These are phyloP conservation scores for Corinectria fuckeliana DNA, from an alignment of 2,329 filamentous ascomycete genomes.

Conservation along the genomic window DNA sequence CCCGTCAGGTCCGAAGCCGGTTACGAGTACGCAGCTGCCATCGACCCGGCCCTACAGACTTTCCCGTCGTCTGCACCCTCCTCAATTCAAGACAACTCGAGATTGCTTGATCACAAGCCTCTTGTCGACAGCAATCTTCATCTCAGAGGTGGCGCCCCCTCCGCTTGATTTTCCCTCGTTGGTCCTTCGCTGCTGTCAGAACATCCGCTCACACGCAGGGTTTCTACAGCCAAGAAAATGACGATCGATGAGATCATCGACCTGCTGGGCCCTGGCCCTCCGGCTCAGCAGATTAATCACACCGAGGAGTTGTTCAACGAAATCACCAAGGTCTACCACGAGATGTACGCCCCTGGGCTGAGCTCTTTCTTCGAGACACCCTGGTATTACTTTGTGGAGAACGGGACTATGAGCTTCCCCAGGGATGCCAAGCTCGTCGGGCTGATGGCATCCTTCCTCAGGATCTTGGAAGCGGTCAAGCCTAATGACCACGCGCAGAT, in stretches of 20 bases:
- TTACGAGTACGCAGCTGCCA: conserved; percentile 65
- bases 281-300: conserved; percentile 59
- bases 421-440: conserved; percentile 66
- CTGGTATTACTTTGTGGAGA: conserved; percentile 72
- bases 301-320: conserved; percentile 64
- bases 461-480: conserved; percentile 56
- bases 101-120: conserved; percentile 39
- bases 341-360: conserved; percentile 77
- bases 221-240: conserved; percentile 57
- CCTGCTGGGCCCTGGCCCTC: conserved; percentile 64
- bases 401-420: conserved; percentile 54
- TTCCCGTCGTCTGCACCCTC: conserved; percentile 31
- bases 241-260: conserved; percentile 76
- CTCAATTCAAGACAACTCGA: conserved; percentile 32
- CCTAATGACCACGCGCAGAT: conserved; percentile 59
- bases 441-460: conserved; percentile 70
- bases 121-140: conserved; percentile 44
- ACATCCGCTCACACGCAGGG: conserved; percentile 42
- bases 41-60: conserved; percentile 71
- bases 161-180: conserved; percentile 43
- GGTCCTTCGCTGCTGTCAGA: conserved; percentile 39
- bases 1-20: conserved; percentile 46
- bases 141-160: conserved; percentile 59
- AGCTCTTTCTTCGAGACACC: conserved; percentile 80
- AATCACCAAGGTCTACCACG: conserved; percentile 74